Evolutionary conservation across 1,284 basidiomycete genomes (phyloP).

Genomic region (Melampsora occidentalis): DNA sequence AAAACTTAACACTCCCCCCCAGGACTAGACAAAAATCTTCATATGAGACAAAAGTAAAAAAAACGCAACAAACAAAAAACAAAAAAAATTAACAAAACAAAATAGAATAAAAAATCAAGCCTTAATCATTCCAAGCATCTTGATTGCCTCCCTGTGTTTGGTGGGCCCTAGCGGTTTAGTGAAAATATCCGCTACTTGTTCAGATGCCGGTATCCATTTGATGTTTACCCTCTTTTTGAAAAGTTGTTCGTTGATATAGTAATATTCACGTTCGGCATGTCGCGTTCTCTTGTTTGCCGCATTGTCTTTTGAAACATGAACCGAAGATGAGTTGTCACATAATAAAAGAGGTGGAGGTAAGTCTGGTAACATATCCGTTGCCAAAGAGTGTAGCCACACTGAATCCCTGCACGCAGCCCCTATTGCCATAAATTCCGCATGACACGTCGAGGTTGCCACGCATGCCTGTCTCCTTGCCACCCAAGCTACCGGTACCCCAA

Average conservation of each 20-base stretch:
- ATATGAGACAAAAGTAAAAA: too few relatives aligned
- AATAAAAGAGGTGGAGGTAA: background rate
- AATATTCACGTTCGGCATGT: background rate
- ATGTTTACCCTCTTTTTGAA: background rate
- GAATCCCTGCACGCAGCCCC: background rate
- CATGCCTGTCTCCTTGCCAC: background rate
- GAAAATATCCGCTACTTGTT: slow-evolving; percentile 6
- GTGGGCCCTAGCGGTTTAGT: slow-evolving; percentile 15
- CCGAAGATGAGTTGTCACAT: slow-evolving; percentile 6
- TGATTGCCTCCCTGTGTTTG: too few relatives aligned
- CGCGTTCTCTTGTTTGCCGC: slow-evolving; percentile 5
- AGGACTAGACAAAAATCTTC: too few relatives aligned
- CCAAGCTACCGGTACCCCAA: background rate
- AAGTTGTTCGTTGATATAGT: slow-evolving; percentile 2
- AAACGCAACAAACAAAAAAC: too few relatives aligned
- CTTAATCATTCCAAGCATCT: too few relatives aligned
- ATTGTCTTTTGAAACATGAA: slow-evolving; percentile 11
- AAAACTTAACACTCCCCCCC: too few relatives aligned
- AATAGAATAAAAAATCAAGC: too few relatives aligned
- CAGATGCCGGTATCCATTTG: background rate
- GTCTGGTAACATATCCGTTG: background rate
- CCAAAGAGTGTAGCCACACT: background rate
- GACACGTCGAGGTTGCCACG: slow-evolving; percentile 18
- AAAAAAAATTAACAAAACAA: too few relatives aligned
- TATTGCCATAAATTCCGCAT: slow-evolving; percentile 25